These are phyloP conservation scores for Wickerhamomyces strasburgensis DNA, from an alignment of 805 yeast genomes.

Conservation along the genomic window DNA sequence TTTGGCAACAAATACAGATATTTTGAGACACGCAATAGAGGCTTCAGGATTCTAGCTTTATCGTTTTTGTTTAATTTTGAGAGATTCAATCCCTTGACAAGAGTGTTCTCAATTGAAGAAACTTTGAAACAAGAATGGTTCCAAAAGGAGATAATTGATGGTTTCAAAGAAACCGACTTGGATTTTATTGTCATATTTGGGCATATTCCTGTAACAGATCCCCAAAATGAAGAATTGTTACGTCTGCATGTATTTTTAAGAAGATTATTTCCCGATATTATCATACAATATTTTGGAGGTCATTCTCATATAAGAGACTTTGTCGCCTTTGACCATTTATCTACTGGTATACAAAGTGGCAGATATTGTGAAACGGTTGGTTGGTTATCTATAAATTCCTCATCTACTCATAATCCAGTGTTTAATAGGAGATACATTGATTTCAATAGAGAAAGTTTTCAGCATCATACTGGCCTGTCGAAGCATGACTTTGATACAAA, in stretches of 20 bases:
- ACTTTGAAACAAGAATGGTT: conserved; percentile 65
- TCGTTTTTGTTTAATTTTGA: conserved; percentile 78
- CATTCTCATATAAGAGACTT: conserved; percentile 92
- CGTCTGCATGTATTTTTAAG: conserved; percentile 44
- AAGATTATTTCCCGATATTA: conserved; percentile 48
- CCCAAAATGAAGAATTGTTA: conserved; percentile 29
- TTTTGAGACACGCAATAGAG: conserved; percentile 55
- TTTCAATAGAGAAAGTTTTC: conserved; percentile 68
- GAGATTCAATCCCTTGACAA: conserved; percentile 52
- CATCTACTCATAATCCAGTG: conserved; percentile 16
- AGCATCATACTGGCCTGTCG: conserved; percentile 44
- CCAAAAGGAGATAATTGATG: conserved; percentile 31
- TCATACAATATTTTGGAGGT: conserved; percentile 89
- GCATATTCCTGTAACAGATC: conserved; percentile 62
- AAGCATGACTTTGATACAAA: conserved; percentile 44
- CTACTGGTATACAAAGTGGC: conserved; percentile 88
- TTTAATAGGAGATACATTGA: conserved; percentile 73
- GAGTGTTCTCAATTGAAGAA: conserved; percentile 57
- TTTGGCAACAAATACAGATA: conserved; percentile 66
- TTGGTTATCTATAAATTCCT: conserved; percentile 56
- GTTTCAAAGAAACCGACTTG: conserved; percentile 35
- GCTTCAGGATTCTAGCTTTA: conserved; percentile 54
- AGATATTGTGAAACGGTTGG: conserved; percentile 94
- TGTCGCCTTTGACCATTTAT: conserved; percentile 54
- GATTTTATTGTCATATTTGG: conserved; percentile 73